phyloP scores from a whole-genome alignment of 306 rosid species.

The Glycyrrhiza uralensis region DNA sequence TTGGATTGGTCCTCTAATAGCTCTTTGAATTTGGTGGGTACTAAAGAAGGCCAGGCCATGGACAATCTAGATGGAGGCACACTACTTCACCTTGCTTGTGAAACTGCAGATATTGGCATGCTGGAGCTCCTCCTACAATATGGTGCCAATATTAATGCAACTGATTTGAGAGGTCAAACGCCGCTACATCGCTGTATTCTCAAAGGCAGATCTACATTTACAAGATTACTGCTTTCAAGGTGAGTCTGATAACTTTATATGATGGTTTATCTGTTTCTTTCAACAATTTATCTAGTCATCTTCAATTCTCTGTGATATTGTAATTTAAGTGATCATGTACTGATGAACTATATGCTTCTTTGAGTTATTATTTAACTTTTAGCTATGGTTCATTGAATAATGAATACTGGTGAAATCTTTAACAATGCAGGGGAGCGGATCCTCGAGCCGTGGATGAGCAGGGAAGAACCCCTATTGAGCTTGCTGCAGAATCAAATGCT shows the following conservation, averaged over 20 bases:
- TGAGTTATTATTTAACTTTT: background rate
- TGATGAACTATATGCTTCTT: background rate
- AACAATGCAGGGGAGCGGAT: constrained; percentile 83
- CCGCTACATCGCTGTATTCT: constrained; percentile 79
- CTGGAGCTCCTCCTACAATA: constrained; percentile 96
- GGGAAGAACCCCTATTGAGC: constrained; percentile 80
- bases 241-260: constrained; percentile 28
- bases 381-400: background rate
- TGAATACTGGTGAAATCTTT: constrained; percentile 23
- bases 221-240: constrained; percentile 86
- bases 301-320: background rate
- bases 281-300: background rate
- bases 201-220: constrained; percentile 54
- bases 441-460: constrained; percentile 75
- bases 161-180: constrained; percentile 74
- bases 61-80: constrained; percentile 78
- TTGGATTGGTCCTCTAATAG: constrained; percentile 69
- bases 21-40: constrained; percentile 44
- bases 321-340: background rate
- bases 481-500: constrained; percentile 66
- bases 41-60: constrained; percentile 57
- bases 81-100: constrained; percentile 93
- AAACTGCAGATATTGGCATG: constrained; percentile 93
- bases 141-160: constrained; percentile 77
- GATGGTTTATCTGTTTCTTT: background rate